Evolutionary conservation across 805 yeast genomes (phyloP).

Genomic region (Cyberlindnera lachancei): DNA sequence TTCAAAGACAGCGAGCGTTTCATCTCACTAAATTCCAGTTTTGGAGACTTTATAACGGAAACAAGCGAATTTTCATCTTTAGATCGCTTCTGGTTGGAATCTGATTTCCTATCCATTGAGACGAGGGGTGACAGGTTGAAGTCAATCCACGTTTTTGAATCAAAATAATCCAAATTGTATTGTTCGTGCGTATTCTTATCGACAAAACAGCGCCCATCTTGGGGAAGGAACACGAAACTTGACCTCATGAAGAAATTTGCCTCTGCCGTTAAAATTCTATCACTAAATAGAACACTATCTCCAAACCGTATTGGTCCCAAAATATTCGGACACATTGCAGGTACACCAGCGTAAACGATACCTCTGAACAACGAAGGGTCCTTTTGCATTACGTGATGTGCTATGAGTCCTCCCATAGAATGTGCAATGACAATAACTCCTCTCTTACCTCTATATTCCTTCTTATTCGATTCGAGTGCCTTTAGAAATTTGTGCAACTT

Average conservation of each 20-base stretch:
- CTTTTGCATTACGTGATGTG: constrained; percentile 69
- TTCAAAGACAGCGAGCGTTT: constrained; percentile 11
- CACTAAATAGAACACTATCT: constrained; percentile 70
- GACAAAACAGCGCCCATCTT: constrained; percentile 65
- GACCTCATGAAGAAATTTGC: constrained; percentile 86
- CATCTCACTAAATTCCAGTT: constrained; percentile 11
- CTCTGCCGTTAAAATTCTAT: constrained; percentile 68
- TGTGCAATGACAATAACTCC: constrained; percentile 76
- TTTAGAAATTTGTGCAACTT: constrained; percentile 44
- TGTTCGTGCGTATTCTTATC: constrained; percentile 51
- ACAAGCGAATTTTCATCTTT: constrained; percentile 2
- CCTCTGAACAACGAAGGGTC: constrained; percentile 68
- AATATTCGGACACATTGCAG: constrained; percentile 77
- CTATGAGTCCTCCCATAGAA: constrained; percentile 89
- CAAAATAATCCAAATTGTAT: constrained; percentile 66
- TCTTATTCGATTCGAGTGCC: constrained; percentile 33
- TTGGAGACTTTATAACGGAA: constrained; percentile 3
- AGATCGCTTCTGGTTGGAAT: constrained; percentile 4
- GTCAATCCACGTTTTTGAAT: constrained; percentile 73
- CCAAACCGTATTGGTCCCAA: constrained; percentile 81
- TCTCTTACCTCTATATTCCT: constrained; percentile 34
- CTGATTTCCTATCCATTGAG: constrained; percentile 22
- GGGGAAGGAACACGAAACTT: constrained; percentile 70
- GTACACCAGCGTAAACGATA: constrained; percentile 74
- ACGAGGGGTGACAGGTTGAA: constrained; percentile 74